phyloP scores from a whole-genome alignment of 2,329 filamentous ascomycete genomes.

The Hypoxylon rubiginosum region DNA sequence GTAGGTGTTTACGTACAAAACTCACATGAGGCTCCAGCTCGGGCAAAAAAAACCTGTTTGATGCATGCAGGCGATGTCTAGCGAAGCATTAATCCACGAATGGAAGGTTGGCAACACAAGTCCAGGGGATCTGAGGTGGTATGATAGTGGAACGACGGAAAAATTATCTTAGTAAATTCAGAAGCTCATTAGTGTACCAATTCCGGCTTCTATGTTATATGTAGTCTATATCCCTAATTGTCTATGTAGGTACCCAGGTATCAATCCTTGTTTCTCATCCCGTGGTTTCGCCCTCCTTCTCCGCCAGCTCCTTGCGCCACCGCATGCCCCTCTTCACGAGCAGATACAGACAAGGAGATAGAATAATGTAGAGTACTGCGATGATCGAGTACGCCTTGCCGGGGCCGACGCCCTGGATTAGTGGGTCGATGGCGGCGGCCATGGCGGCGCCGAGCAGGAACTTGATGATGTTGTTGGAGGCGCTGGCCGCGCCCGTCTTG shows the following conservation, averaged over 20 bases:
- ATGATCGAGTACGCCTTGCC: slow-evolving; percentile 73
- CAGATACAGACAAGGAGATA: slow-evolving; percentile 63
- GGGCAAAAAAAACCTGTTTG: slow-evolving; percentile 10
- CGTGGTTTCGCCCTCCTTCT: slow-evolving; percentile 50
- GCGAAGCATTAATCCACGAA: slow-evolving; percentile 11
- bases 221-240: neutral
- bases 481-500: slow-evolving; percentile 70
- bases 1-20: neutral
- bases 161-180: neutral
- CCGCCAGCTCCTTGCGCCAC: slow-evolving; percentile 64
- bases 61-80: slow-evolving; percentile 18
- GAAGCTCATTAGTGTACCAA: neutral
- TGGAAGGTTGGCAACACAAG: slow-evolving; percentile 14
- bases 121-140: slow-evolving; percentile 8
- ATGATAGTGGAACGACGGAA: slow-evolving; percentile 29
- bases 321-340: slow-evolving; percentile 61
- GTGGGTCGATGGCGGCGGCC: slow-evolving; percentile 70
- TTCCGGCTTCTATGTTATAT: neutral
- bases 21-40: neutral
- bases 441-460: slow-evolving; percentile 71
- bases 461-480: slow-evolving; percentile 72
- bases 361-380: slow-evolving; percentile 61
- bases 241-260: neutral
- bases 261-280: slow-evolving; percentile 7
- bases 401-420: slow-evolving; percentile 67